phyloP scores from a whole-genome alignment of 2,329 filamentous ascomycete genomes.

The Hirsutella thompsonii region DNA sequence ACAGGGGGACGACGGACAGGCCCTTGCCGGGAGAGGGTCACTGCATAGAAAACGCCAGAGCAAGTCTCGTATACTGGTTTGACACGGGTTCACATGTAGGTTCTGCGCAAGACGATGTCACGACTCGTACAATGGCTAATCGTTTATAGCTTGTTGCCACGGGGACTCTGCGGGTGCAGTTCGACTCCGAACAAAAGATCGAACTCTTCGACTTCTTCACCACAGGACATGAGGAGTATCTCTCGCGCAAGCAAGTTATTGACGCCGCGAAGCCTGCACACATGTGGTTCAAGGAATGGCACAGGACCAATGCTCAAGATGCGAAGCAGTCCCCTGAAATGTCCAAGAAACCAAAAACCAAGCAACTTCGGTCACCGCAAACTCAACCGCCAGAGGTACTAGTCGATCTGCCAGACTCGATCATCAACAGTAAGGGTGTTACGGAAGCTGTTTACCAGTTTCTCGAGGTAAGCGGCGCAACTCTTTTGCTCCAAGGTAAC shows the following conservation, averaged over 20 bases:
- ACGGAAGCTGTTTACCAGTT: constrained; percentile 50
- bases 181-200: constrained; percentile 67
- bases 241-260: constrained; percentile 56
- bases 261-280: constrained; percentile 49
- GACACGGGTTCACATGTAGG: constrained; percentile 69
- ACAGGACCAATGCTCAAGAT: constrained; percentile 42
- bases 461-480: constrained; percentile 38
- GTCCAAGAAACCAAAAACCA: constrained; percentile 52
- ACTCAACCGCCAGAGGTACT: constrained; percentile 43
- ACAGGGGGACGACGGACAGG: constrained; percentile 46
- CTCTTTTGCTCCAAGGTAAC: constrained; percentile 4
- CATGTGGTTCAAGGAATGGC: constrained; percentile 54
- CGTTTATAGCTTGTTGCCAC: constrained; percentile 54
- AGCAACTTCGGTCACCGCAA: constrained; percentile 45
- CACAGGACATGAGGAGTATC: constrained; percentile 65
- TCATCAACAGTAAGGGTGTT: constrained; percentile 45
- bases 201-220: constrained; percentile 77
- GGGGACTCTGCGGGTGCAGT: constrained; percentile 68
- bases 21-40: constrained; percentile 50
- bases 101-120: constrained; percentile 6
- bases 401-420: constrained; percentile 45
- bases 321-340: constrained; percentile 50
- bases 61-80: constrained; percentile 83
- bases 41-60: constrained; percentile 62
- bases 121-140: constrained; percentile 12